Conservation (phyloP, 768 basidiomycete genomes). For the Serendipita sp. region DNA sequence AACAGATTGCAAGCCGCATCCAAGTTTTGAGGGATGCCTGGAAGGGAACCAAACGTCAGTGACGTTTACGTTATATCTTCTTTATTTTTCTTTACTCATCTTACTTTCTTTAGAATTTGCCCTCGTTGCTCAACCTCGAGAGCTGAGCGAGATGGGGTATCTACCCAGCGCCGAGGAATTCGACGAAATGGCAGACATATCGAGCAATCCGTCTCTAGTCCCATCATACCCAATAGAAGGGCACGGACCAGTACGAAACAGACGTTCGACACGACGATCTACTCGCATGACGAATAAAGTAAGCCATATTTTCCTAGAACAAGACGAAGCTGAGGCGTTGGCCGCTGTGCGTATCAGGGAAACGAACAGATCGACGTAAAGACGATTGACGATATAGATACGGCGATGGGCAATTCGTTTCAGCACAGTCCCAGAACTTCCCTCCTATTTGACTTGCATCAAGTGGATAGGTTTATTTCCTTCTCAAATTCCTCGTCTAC, state of each 20-base stretch:
- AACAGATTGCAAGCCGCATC: constrained; percentile 3
- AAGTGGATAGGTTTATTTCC: no score
- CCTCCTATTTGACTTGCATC: no score
- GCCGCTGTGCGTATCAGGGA: neutral
- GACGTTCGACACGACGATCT: neutral
- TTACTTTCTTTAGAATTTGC: neutral
- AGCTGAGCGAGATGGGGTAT: constrained; percentile 2
- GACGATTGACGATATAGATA: neutral
- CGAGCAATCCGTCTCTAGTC: neutral
- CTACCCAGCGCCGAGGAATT: neutral
- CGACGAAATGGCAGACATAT: neutral
- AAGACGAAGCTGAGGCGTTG: neutral
- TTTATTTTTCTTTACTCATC: neutral
- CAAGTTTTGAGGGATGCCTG: neutral
- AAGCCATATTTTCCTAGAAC: neutral
- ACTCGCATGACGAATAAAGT: neutral
- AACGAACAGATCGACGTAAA: neutral
- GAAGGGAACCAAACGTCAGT: neutral
- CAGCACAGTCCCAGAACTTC: no score
- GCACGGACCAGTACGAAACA: neutral
- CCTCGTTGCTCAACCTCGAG: constrained; percentile 1
- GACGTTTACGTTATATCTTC: neutral
- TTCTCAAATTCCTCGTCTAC: no score
- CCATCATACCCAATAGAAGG: neutral
- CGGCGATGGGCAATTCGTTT: neutral